These are phyloP conservation scores for Cucurbita moschata DNA, from an alignment of 306 rosid species.

Conservation along the genomic window DNA sequence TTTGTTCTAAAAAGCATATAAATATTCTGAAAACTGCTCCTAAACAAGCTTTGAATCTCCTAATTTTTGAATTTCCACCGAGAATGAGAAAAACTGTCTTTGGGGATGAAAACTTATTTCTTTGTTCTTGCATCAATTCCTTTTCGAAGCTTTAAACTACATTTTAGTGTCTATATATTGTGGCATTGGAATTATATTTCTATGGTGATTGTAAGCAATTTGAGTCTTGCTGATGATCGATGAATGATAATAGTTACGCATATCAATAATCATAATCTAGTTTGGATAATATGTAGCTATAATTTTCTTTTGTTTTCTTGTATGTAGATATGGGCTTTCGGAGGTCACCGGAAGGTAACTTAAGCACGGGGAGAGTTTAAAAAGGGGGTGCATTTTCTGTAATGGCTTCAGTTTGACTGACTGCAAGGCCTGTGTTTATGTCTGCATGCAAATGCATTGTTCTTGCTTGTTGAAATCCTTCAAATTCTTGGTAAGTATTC, in stretches of 20 bases:
- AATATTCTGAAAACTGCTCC: not conserved
- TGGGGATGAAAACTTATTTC: not conserved
- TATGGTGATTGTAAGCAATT: not conserved
- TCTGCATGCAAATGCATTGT: not conserved
- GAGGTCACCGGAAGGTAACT: constrained; percentile 30
- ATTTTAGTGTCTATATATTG: not conserved
- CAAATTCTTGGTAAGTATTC: not conserved
- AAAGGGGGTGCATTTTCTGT: not conserved
- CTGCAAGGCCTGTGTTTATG: not conserved
- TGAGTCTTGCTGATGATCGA: not conserved
- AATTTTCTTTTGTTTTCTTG: not conserved
- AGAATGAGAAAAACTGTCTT: not conserved
- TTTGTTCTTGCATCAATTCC: not conserved
- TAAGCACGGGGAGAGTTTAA: constrained; percentile 4
- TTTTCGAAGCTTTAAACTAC: not conserved
- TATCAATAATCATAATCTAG: not conserved
- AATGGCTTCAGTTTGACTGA: not conserved
- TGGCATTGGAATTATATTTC: not conserved
- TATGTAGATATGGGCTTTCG: constrained; percentile 49
- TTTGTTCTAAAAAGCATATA: not conserved
- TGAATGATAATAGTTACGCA: not conserved
- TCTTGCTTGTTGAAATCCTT: not conserved
- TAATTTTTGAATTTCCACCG: not conserved
- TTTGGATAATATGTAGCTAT: not conserved
- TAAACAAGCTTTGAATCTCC: not conserved